Evolutionary conservation across 306 rosid genomes (phyloP).

Genomic region (Echinosophora koreensis): DNA sequence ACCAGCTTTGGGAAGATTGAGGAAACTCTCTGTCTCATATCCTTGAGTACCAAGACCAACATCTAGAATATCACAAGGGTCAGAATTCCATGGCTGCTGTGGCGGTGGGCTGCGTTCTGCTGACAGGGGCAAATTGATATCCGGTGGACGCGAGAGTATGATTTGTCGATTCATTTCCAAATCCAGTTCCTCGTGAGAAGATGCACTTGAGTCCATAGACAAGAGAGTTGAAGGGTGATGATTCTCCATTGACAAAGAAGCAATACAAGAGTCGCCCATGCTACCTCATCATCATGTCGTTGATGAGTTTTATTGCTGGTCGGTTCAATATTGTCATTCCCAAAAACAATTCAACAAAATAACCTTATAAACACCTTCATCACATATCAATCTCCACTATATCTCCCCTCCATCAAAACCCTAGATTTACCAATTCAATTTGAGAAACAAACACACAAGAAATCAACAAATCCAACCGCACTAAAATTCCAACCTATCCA

Average conservation of each 20-base stretch:
- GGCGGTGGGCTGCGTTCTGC: conserved; percentile 86
- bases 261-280: conserved; percentile 79
- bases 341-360: conserved; percentile 66
- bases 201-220: conserved; percentile 95
- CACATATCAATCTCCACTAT: conserved; percentile 89
- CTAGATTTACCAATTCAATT: conserved; percentile 73
- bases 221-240: conserved; percentile 86
- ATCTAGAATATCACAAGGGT: conserved; percentile 77
- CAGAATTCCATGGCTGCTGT: conserved; percentile 74
- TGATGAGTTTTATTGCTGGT: conserved; percentile 62
- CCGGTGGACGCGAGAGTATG: conserved; percentile 78
- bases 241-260: conserved; percentile 85
- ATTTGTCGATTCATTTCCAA: conserved; percentile 86
- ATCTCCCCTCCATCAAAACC: conserved; percentile 99
- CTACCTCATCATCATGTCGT: conserved; percentile 69
- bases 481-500: conserved; percentile 22
- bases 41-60: conserved; percentile 86
- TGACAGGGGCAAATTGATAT: conserved; percentile 85
- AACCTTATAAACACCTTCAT: conserved; percentile 71
- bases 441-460: conserved; percentile 38
- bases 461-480: conserved; percentile 48
- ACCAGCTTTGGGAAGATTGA: conserved; percentile 69
- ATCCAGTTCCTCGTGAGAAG: conserved; percentile 91
- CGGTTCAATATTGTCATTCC: conserved; percentile 63
- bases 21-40: conserved; percentile 77